Base-by-base conservation (phyloP, 768 basidiomycete species). In the Pisolithus tinctorius region DNA sequence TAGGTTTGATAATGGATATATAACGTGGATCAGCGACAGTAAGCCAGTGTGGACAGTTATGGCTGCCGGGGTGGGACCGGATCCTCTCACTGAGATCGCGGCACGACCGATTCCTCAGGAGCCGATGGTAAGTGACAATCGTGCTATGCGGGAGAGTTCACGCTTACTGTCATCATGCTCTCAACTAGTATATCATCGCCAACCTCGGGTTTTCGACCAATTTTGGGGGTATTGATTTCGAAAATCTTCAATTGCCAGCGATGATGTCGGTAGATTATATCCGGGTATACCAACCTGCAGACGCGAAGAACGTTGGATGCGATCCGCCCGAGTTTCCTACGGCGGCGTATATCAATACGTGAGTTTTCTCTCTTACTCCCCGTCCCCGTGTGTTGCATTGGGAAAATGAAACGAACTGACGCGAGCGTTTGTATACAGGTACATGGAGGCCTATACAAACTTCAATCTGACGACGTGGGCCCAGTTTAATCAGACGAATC, bases 191-290 rank as follows among this genome's bases (percentile, higher is more conserved):
- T 50, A 75, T 90, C 63, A 77, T 89, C 50, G 75, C 78, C 45
- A 86, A 87, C 54, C 73, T 86, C 34, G 88, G 85, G 37, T 79
- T 88, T 51, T 88, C 85, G 6, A 55, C 70, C 41, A 82, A 78
- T 59, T 89, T 89, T 63, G 86, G 83, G 14, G 71, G 64, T 7
- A 79, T 88, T 58, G 81, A 89, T 57, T 74, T 81, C 48, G 70
- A 71, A 5, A 58, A 79, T 37, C 61, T 88, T 27, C 65, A 67
- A 17, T 75, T 84, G 59, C 81, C 81, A 4, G 64, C 77, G 8
- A 73, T 71, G 26, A 84, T 93, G 86, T 71, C 71, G 49, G 70
- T 93, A 46, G 93, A 95, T 61, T 94, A 82, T 52, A 81, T 94
- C 51, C 80, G 93, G 1, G 86, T 95, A 11, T 87, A 85, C 59